Evolutionary conservation across 768 basidiomycete genomes (phyloP).

Genomic region (Lactarius quietus): DNA sequence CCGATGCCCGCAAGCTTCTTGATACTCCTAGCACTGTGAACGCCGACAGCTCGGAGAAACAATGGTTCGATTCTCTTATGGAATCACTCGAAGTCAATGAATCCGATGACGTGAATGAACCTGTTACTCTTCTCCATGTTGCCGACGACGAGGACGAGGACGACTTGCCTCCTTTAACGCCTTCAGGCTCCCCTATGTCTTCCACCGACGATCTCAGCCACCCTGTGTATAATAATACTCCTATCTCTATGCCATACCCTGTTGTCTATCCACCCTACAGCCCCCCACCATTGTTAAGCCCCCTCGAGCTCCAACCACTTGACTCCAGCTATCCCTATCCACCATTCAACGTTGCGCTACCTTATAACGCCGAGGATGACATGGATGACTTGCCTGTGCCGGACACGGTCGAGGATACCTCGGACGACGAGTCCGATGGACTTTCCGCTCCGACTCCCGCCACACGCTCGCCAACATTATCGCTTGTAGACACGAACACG

Average conservation of each 20-base stretch:
- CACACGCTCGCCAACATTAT: slow-evolving; percentile 54
- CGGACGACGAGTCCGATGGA: slow-evolving; percentile 80
- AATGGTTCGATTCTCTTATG: slow-evolving; percentile 80
- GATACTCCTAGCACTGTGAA: slow-evolving; percentile 33
- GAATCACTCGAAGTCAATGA: slow-evolving; percentile 70
- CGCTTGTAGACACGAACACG: slow-evolving; percentile 44
- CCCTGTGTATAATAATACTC: slow-evolving; percentile 45
- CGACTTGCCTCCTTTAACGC: slow-evolving; percentile 54
- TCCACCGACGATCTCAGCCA: slow-evolving; percentile 73
- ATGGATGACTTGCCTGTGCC: slow-evolving; percentile 67
- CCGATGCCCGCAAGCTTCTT: slow-evolving; percentile 63
- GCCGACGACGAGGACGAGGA: slow-evolving; percentile 74
- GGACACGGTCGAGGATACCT: slow-evolving; percentile 79
- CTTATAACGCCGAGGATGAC: slow-evolving; percentile 63
- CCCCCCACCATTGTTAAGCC: slow-evolving; percentile 53
- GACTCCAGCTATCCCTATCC: slow-evolving; percentile 29
- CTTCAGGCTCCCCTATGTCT: slow-evolving; percentile 64
- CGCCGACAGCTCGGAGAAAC: slow-evolving; percentile 57
- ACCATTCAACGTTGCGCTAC: slow-evolving; percentile 52
- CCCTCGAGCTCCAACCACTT: no score
- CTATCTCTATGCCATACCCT: slow-evolving; percentile 53
- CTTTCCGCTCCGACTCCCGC: slow-evolving; percentile 53
- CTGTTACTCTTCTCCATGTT: slow-evolving; percentile 44
- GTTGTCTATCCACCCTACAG: slow-evolving; percentile 64
- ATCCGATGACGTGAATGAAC: slow-evolving; percentile 50